phyloP scores from a whole-genome alignment of 176 grass and related monocot species.

The Neostapfia colusana region DNA sequence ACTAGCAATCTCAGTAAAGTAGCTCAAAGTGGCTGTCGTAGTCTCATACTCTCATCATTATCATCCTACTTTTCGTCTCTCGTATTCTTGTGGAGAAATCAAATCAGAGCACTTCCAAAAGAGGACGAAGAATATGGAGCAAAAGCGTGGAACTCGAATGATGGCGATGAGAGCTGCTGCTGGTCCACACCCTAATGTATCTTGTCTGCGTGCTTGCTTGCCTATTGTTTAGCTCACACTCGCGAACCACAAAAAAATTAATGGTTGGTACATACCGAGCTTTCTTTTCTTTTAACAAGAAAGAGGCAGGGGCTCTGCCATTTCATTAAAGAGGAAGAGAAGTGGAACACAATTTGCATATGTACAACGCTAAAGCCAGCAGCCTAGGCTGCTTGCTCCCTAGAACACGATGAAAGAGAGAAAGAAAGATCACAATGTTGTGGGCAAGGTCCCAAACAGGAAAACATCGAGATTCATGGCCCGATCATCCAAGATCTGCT shows the following conservation, averaged over 20 bases:
- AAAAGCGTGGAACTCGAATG: constrained; percentile 8
- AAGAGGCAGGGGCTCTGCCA: too few species aligned
- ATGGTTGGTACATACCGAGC: too few species aligned
- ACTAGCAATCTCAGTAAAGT: constrained; percentile 5
- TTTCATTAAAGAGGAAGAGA: too few species aligned
- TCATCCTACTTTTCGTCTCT: not conserved
- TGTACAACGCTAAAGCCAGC: too few species aligned
- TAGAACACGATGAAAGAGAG: too few species aligned
- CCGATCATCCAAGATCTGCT: too few species aligned
- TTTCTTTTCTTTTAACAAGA: too few species aligned
- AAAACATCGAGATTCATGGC: too few species aligned
- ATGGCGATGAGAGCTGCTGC: constrained; percentile 11
- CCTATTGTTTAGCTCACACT: constrained; percentile 14
- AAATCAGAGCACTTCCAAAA: constrained; percentile 36
- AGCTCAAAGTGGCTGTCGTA: constrained; percentile 29
- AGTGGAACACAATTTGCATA: too few species aligned
- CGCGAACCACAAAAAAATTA: not conserved
- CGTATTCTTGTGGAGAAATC: constrained; percentile 33
- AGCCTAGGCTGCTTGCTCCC: too few species aligned
- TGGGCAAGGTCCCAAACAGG: too few species aligned
- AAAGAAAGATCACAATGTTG: too few species aligned
- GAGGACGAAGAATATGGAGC: constrained; percentile 30
- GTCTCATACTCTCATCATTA: constrained; percentile 32
- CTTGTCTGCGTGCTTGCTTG: not conserved
- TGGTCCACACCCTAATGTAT: not conserved